Evolutionary conservation across 2,329 filamentous ascomycete genomes (phyloP).

Genomic region (Xylariaceae sp.): DNA sequence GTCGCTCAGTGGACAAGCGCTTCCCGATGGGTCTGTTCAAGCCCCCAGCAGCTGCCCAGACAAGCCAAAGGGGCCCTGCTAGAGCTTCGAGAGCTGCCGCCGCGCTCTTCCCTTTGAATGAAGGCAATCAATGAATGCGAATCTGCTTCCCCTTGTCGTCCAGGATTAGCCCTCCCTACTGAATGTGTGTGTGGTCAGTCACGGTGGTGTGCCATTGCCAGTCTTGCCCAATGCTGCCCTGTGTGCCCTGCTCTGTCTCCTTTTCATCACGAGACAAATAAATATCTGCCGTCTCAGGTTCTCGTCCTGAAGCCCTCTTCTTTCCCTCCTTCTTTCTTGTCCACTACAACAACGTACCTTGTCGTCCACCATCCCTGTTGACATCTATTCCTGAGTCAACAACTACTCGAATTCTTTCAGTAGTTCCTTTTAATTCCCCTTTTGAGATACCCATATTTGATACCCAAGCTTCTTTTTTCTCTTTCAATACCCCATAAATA

Average conservation of each 20-base stretch:
- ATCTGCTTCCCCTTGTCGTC: no score
- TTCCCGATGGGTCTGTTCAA: no score
- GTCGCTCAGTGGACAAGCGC: no score
- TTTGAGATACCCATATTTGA: conserved; percentile 48
- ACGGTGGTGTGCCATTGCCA: no score
- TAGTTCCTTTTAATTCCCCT: conserved; percentile 36
- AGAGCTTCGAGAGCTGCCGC: no score
- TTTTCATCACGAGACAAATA: conserved; percentile 27
- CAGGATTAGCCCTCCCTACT: no score
- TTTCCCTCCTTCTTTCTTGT: conserved; percentile 24
- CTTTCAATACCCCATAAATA: conserved; percentile 29
- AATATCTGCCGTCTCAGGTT: conserved; percentile 28
- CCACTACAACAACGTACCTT: conserved; percentile 14
- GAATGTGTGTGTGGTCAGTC: no score
- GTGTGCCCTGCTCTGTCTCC: conserved; percentile 11
- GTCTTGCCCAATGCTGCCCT: no score
- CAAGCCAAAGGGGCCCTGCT: no score
- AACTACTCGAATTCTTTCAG: conserved; percentile 6
- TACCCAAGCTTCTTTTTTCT: conserved; percentile 32
- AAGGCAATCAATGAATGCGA: not conserved
- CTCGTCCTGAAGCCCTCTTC: conserved; percentile 17
- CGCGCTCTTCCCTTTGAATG: no score
- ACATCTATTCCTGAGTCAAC: conserved; percentile 3
- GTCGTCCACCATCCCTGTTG: conserved; percentile 6
- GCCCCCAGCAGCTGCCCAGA: no score